Evolutionary conservation across 2,329 filamentous ascomycete species (phyloP), one percentile per base, ranked within the genome.

Genomic region (Neurospora sp.): DNA sequence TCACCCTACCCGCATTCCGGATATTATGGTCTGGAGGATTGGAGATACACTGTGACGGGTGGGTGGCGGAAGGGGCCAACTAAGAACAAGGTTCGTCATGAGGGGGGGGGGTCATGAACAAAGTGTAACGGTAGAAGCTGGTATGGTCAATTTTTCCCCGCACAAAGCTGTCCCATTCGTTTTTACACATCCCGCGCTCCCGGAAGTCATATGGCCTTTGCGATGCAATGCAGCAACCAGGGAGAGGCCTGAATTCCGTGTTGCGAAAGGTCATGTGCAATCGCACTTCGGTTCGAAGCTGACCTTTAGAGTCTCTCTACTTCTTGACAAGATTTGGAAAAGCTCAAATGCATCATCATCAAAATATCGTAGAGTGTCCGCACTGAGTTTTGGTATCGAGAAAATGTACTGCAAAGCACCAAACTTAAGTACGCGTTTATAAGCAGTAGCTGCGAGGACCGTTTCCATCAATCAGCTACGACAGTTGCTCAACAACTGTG

Each of bases 261-360:
- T n/a, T 19, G 39, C 0, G 10, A 43, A 46, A 40, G 15, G 19
- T 52, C 23, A 28, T 57, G 46, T 57, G 11, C 11, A 57, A 15
- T 15, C 1, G 1, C 0, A 23, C 0, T 0, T 28, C 12, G 10
- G 1, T 15, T 6, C 1, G 4, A 4, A 57, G 3, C 0, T 3
- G 2, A 6, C 0, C 6, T 11, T 0, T 4, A 2, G 1, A 4
- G 23, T 15, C 2, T 46, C 1, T 23, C 1, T 19, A 46, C 10
- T 5, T 5, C 2, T 12, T 8, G 1, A 8, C 2, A n/a, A 23
- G 23, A 3, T 2, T 2, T 0, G 1, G 6, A 17, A 33, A 17
- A 1, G 4, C 2, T 2, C 2, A 8, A 33, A 8, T 17, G 52
- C 28, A 8, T 33, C 1, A 8, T 2, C 1, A 4, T 17, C 0